Evolutionary conservation across 2,329 filamentous ascomycete genomes (phyloP), one percentile per base, ranked within the genome.

Genomic region (Colletotrichum lini): DNA sequence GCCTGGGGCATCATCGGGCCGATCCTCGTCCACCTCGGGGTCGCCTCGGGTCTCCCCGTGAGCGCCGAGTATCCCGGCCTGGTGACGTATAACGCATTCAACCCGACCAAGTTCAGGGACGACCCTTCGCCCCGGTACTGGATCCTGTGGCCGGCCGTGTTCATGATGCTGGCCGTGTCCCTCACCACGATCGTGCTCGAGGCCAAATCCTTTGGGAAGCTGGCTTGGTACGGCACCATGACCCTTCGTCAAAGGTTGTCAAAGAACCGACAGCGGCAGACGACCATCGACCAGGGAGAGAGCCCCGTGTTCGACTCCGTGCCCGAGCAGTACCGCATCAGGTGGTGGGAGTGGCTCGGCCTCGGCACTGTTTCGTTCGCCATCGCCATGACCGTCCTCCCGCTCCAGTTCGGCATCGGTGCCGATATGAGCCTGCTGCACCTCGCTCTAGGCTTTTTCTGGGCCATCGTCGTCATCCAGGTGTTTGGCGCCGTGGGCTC

Each of bases 111-210:
- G 26, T 26, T 26, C 26, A 26, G 26, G 26, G 26, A 2, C 40
- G 18, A 12, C 64, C 64, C 8, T 59, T 44, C 12, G 4, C 56
- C 64, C 9, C 26, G 64, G 7, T 66, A 66, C 35, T 66, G 53
- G 64, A 30, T 60, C 7, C 54, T 65, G 8, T 66, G 64, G 64
- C 64, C 64, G n/a, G 54, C 16, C 6, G 56, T 59, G 12, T 53
- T 60, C 45, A 30, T 50, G 18, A 59, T 53, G 54, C 54, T 66
- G 18, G 54, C 26, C 2, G 45, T 60, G 4, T 59, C 49, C 30
- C 16, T 63, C 15, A 12, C 9, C 7, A 9, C 30, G 9, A 38
- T 38, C 45, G 49, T 44, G n/a, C 9, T 42, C 18, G 26, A 45
- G 23, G 45, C 26, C 26, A 26, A 26, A 26, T 26, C 26, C 26